Conservation (phyloP, 1,284 basidiomycete genomes). For the Leccinum variabile region DNA sequence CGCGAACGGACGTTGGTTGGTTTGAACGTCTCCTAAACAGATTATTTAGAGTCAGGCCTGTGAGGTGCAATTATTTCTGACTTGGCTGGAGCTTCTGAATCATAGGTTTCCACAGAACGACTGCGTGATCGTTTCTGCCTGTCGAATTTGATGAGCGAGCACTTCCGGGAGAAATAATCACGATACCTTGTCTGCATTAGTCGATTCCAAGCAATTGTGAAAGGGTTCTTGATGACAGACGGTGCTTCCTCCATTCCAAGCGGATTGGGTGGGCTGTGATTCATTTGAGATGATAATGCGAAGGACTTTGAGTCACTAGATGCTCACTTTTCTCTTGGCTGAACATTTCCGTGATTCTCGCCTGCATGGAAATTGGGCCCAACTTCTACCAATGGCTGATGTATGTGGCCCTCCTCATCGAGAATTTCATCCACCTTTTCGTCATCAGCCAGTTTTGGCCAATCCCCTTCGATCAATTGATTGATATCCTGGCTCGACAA, state of each 20-base stretch:
- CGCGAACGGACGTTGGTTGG: constrained; percentile 5
- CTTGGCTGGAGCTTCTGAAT: constrained; percentile 19
- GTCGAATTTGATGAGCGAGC: constrained; percentile 4
- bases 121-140: constrained; percentile 28
- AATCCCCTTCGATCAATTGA: constrained; percentile 42
- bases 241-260: constrained; percentile 1
- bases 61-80: constrained; percentile 9
- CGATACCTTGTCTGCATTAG: constrained; percentile 23
- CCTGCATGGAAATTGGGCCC: constrained; percentile 15
- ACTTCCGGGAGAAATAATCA: background rate
- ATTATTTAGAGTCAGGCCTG: background rate
- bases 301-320: background rate
- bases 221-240: constrained; percentile 22
- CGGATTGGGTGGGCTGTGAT: constrained; percentile 7
- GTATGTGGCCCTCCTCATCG: constrained; percentile 31
- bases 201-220: constrained; percentile 26
- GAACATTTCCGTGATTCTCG: background rate
- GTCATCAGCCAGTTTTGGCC: constrained; percentile 34
- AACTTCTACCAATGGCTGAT: constrained; percentile 27
- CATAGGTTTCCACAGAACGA: constrained; percentile 14
- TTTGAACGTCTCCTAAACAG: constrained; percentile 15
- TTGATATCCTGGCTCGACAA: constrained; percentile 53
- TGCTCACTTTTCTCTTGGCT: background rate
- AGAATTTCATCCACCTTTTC: constrained; percentile 29
- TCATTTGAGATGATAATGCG: background rate